Evolutionary conservation across 1,139 yeast species (phyloP).

Genomic region (Saccharomyces hybrid): DNA sequence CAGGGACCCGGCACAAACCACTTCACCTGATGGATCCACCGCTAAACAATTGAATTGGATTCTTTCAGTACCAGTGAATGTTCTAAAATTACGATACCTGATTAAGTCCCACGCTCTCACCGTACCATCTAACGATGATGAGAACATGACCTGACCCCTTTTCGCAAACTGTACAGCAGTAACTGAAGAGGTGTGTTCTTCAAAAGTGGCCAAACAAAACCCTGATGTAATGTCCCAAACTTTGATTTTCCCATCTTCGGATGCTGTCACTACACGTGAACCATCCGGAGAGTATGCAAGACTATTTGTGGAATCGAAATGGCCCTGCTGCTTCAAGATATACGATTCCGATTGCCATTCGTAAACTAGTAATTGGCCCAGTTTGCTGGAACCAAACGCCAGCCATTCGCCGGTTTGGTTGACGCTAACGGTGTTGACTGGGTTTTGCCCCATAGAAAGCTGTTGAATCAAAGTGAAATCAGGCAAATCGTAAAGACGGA

Average conservation of each 20-base stretch:
- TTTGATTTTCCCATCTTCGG: constrained; percentile 94
- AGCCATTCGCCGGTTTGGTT: constrained; percentile 93
- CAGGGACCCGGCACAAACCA: constrained; percentile 89
- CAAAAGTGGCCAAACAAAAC: constrained; percentile 83
- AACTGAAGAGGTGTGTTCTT: constrained; percentile 84
- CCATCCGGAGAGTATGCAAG: constrained; percentile 93
- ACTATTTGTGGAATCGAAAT: constrained; percentile 82
- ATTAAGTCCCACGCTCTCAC: constrained; percentile 95
- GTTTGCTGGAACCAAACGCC: constrained; percentile 82
- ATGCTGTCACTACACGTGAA: constrained; percentile 80
- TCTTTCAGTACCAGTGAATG: constrained; percentile 85
- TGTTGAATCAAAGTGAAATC: constrained; percentile 73
- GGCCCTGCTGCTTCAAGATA: constrained; percentile 93
- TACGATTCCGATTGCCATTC: constrained; percentile 99
- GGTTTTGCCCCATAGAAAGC: constrained; percentile 85
- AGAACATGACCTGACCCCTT: constrained; percentile 80
- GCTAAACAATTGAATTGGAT: constrained; percentile 84
- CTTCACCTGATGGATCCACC: constrained; percentile 95
- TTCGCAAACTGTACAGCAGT: constrained; percentile 82
- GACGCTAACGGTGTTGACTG: constrained; percentile 72
- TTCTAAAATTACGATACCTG: constrained; percentile 87
- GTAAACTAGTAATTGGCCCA: constrained; percentile 92
- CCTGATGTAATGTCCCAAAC: constrained; percentile 95
- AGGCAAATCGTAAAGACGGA: constrained; percentile 84
- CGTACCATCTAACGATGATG: constrained; percentile 92